Base-by-base conservation (phyloP, 1,139 yeast genomes). In the Pneumocystis canis region DNA sequence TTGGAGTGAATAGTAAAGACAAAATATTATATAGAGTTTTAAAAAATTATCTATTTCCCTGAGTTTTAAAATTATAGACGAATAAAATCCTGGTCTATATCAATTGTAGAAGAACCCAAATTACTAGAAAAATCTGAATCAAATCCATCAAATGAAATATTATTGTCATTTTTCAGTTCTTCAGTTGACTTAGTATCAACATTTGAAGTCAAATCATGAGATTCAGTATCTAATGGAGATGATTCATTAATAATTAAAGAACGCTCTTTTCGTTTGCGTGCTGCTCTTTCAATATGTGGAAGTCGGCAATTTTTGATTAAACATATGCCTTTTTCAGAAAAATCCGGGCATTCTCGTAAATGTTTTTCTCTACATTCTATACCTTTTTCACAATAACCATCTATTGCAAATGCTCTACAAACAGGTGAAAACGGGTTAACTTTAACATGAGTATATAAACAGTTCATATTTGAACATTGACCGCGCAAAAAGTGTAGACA, bases 341-440 rank as follows among this genome's bases (percentile, higher is more conserved):
- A 82, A 70, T 86, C 92, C 0, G 95, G 94, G 72, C 95, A 87
- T 64, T 81, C 82, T 68, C 77, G 79, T 11, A 76, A 74, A 71
- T 87, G 95, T 57, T 80, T 73, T 64, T 80, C 78, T 5, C 79
- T 77, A 71, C 95, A 87, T 53, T 71, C 69, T 30, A 73, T 71
- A 0, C 95, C 95, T 53, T 81, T 71, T 35, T 76, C 80, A 72
- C 95, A 87, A 74, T 81, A 85, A 0, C 92, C 90, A 7, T 81
- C 80, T 41, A 83, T 70, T 1, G 90, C 79, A 75, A 87, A 87
- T 39, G 81, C 83, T 37, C 87, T 76, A 69, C 95, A 87, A 0
- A 82, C 75, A 71, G 78, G 74, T 5, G 82, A 76, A 40, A 77
- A 78, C 14, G 75, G 72, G 31, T 74, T 73, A 1, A 78, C 73